Evolutionary conservation across 108 stramenopile species (phyloP), one percentile per base, ranked within the genome.

Genomic region (Licmophora abbreviata): DNA sequence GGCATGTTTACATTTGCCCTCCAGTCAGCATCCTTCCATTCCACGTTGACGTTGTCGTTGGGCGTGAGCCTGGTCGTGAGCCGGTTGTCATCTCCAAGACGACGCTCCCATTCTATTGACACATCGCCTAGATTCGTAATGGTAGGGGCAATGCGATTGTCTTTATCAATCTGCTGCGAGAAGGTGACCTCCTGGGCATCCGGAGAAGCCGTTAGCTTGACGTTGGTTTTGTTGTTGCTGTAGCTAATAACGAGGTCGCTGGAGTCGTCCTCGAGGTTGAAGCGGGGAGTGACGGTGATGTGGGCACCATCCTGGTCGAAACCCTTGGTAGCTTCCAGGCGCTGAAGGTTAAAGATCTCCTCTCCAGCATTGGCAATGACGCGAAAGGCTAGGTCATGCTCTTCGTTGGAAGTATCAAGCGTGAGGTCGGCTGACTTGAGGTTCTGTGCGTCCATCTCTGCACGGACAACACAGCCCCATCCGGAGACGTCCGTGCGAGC

Each of bases 1-100:
- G 84, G 84, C 60, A 83, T 73, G 51, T 76, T 76, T 17, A 91
- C 72, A 54, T 81, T 81, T 8, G 88, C 88, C 2, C 82, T 86
- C 88, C 88, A 91, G 21, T 64, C 82, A 41, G 54, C 59, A 54
- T 91, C 88, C 61, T 73, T 74, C 88, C 88, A 91, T 68, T 86
- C 83, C 37, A 91, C 68, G 51, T 84, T 73, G 10, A 91, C 46
- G 29, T 64, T 68, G 33, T 85, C 83, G 58, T 91, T 74, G 54
- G 88, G 88, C 47, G 68, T 84, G 38, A 91, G 47, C 33, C 76
- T 91, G 52, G 88, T 66, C 6, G 83, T 79, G 34, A 82, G 30
- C 18, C 72, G 75, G 42, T 55, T 76, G 47, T 84, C 82, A 44
- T 82, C 81, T 10, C 70, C 79, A 41, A 91, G 48, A 50, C 57